Evolutionary conservation across 257 asterid species (phyloP).

Genomic region (Fraxinus anomala): DNA sequence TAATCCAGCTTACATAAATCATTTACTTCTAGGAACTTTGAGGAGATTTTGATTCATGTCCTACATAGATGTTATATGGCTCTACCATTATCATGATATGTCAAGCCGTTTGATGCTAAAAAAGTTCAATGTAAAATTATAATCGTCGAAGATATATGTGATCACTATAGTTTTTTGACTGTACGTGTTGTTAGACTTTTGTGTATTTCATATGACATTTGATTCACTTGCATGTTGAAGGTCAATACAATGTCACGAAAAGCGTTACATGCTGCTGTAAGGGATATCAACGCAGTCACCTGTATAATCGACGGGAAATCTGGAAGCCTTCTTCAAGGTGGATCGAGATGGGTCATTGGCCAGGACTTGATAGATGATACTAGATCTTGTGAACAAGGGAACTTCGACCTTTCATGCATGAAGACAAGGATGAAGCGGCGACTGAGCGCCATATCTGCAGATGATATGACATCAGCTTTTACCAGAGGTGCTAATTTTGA

Average conservation of each 20-base stretch:
- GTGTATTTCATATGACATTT: neutral
- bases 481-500: neutral
- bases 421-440: constrained; percentile 31
- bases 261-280: constrained; percentile 33
- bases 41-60: neutral
- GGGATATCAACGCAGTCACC: constrained; percentile 40
- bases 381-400: constrained; percentile 17
- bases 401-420: constrained; percentile 8
- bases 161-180: neutral
- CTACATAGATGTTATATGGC: neutral
- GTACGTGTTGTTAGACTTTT: neutral
- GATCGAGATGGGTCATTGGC: constrained; percentile 18
- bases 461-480: constrained; percentile 15
- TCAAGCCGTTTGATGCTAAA: neutral
- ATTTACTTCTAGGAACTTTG: neutral
- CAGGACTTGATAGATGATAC: constrained; percentile 47
- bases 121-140: neutral
- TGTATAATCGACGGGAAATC: constrained; percentile 36
- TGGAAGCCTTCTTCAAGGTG: constrained; percentile 16
- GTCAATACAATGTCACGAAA: constrained; percentile 42
- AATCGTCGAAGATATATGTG: neutral
- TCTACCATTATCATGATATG: neutral
- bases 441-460: constrained; percentile 10
- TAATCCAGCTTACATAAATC: neutral
- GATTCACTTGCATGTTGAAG: constrained; percentile 34